A percentile compares a stretch with the other conserved stretches of the same genome.
These are phyloP conservation scores for Clonostachys byssicola DNA, from an alignment of 2,329 filamentous ascomycete genomes.

Conservation along the genomic window DNA sequence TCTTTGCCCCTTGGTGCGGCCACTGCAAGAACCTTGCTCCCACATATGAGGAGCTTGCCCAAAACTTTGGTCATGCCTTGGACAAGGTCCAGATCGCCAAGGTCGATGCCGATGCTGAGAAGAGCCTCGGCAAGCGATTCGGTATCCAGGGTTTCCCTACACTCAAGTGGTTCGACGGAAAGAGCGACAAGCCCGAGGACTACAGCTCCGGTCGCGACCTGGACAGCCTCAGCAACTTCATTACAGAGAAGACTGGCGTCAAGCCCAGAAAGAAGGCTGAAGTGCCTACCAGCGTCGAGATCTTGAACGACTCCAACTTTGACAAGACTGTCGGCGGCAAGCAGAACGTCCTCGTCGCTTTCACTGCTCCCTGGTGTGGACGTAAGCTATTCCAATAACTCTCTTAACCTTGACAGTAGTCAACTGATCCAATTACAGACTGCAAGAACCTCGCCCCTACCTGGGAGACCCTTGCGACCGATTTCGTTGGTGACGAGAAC, in stretches of 20 bases:
- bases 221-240: constrained; percentile 76
- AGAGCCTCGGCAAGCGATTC: constrained; percentile 77
- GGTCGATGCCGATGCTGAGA: constrained; percentile 91
- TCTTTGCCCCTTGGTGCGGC: constrained; percentile 98
- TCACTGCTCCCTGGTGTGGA: constrained; percentile 97
- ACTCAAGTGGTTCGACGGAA: constrained; percentile 96
- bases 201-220: constrained; percentile 86
- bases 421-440: constrained; percentile 51
- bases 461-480: constrained; percentile 82
- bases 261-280: constrained; percentile 74
- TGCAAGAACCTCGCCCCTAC: constrained; percentile 91
- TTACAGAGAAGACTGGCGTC: constrained; percentile 81
- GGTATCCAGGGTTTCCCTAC: constrained; percentile 94
- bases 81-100: constrained; percentile 84
- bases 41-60: constrained; percentile 85
- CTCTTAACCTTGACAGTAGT: background rate
- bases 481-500: constrained; percentile 72
- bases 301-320: constrained; percentile 79
- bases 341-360: constrained; percentile 89
- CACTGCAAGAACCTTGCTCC: constrained; percentile 98
- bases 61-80: constrained; percentile 66
- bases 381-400: constrained; percentile 57
- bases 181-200: constrained; percentile 78
- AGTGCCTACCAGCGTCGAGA: constrained; percentile 70
- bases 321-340: constrained; percentile 73